Percentiles rank a stretch among this genome's conserved stretches.
phyloP scores from a whole-genome alignment of 1,284 basidiomycete species.

The Salmacisia buchloeana region DNA sequence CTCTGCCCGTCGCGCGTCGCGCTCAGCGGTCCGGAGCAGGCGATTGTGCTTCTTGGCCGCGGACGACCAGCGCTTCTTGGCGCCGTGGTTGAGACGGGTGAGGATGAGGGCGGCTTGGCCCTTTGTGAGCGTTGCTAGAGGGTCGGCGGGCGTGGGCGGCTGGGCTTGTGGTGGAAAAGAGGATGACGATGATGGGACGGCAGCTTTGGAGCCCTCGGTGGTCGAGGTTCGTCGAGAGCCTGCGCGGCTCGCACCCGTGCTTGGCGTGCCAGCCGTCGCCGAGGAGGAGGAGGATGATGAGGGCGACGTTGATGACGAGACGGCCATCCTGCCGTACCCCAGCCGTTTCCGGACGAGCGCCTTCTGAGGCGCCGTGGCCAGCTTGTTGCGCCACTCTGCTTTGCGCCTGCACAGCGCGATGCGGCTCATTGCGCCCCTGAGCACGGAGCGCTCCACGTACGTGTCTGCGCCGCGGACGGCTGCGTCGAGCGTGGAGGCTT shows the following conservation, averaged over 20 bases:
- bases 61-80: conserved; percentile 28
- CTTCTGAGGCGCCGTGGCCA: conserved; percentile 66
- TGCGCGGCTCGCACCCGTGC: background rate
- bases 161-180: no score
- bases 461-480: conserved; percentile 67
- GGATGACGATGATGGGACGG: no score
- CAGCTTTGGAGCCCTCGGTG: no score
- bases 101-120: conserved; percentile 34
- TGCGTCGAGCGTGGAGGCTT: conserved; percentile 57
- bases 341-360: conserved; percentile 62
- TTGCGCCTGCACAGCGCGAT: conserved; percentile 21
- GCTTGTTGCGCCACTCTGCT: conserved; percentile 67
- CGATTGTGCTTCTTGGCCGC: conserved; percentile 22
- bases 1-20: background rate
- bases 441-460: conserved; percentile 59
- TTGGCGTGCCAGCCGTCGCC: background rate
- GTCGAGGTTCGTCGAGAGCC: background rate
- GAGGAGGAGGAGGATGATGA: no score
- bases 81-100: conserved; percentile 27
- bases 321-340: conserved; percentile 13
- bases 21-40: background rate
- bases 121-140: conserved; percentile 23
- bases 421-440: conserved; percentile 51
- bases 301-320: no score
- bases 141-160: no score